These are phyloP conservation scores for Lipomyces japonicus DNA, from an alignment of 805 yeast genomes.

Conservation along the genomic window DNA sequence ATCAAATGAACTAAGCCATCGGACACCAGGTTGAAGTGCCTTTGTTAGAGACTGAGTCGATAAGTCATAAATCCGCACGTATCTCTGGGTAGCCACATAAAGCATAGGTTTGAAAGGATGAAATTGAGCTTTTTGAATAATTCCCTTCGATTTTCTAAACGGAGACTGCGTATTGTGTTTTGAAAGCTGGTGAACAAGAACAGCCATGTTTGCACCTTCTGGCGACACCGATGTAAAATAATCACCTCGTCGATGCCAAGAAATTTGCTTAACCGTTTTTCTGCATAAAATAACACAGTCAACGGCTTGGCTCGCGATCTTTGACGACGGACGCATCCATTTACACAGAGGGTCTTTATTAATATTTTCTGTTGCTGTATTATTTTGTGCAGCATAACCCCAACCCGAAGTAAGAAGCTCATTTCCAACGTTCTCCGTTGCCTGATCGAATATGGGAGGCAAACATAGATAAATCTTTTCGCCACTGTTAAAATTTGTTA, in stretches of 20 bases:
- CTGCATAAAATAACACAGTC: constrained; percentile 64
- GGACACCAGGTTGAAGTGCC: constrained; percentile 89
- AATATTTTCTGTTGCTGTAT: constrained; percentile 35
- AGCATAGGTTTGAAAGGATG: constrained; percentile 95
- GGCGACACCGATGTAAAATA: constrained; percentile 97
- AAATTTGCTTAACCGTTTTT: constrained; percentile 66
- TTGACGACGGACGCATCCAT: constrained; percentile 54
- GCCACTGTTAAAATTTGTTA: constrained; percentile 43
- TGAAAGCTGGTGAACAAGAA: constrained; percentile 88
- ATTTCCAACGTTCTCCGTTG: constrained; percentile 75
- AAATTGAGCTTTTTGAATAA: constrained; percentile 92
- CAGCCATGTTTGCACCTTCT: constrained; percentile 81
- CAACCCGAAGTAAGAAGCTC: constrained; percentile 83
- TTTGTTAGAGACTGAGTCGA: constrained; percentile 78
- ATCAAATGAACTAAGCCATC: constrained; percentile 88
- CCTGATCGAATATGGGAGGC: constrained; percentile 89
- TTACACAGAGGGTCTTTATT: constrained; percentile 54
- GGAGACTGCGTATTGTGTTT: constrained; percentile 95
- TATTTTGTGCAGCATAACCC: constrained; percentile 60
- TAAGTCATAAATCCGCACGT: constrained; percentile 84
- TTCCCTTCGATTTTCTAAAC: constrained; percentile 86
- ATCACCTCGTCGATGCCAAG: constrained; percentile 98
- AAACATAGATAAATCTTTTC: constrained; percentile 72
- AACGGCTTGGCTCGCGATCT: constrained; percentile 60
- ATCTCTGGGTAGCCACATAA: constrained; percentile 90